A percentile compares a stretch with the other conserved stretches of the same genome.
These are phyloP conservation scores for Kazachstania viticola DNA, from an alignment of 805 yeast genomes.

Conservation along the genomic window DNA sequence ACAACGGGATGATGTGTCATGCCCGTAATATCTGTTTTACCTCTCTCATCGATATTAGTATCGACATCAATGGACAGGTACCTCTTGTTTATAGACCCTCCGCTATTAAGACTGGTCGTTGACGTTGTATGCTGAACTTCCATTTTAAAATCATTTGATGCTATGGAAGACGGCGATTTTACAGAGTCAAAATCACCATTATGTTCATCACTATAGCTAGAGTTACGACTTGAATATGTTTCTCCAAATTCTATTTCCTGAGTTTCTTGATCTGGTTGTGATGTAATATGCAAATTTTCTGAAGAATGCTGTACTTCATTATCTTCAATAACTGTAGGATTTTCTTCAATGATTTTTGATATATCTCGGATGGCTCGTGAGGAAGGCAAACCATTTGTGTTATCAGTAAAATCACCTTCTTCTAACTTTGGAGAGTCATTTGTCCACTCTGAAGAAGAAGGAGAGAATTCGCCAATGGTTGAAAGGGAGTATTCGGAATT, in stretches of 20 bases:
- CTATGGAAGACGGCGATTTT: constrained; percentile 8
- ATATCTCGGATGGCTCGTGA: constrained; percentile 32
- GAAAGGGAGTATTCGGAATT: constrained; percentile 29
- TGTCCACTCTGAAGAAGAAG: constrained; percentile 34
- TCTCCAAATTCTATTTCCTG: not conserved
- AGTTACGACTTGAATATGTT: not conserved
- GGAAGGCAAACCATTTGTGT: constrained; percentile 27
- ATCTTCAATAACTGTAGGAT: not conserved
- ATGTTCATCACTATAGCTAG: not conserved
- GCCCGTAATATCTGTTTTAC: constrained; percentile 1
- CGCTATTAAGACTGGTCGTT: constrained; percentile 20
- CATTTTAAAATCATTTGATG: constrained; percentile 20
- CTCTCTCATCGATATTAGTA: constrained; percentile 1
- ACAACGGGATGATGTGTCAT: constrained; percentile 33
- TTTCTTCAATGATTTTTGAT: constrained; percentile 24
- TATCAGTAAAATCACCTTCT: constrained; percentile 9
- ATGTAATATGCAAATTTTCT: no score
- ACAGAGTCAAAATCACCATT: not conserved
- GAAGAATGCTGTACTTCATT: not conserved
- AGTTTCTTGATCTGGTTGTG: not conserved
- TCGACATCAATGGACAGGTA: not conserved
- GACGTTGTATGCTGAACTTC: constrained; percentile 17
- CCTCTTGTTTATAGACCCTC: constrained; percentile 9
- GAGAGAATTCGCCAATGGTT: constrained; percentile 35
- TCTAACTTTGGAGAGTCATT: constrained; percentile 29